phyloP scores from a whole-genome alignment of 768 basidiomycete species.

The Trametes meyenii region DNA sequence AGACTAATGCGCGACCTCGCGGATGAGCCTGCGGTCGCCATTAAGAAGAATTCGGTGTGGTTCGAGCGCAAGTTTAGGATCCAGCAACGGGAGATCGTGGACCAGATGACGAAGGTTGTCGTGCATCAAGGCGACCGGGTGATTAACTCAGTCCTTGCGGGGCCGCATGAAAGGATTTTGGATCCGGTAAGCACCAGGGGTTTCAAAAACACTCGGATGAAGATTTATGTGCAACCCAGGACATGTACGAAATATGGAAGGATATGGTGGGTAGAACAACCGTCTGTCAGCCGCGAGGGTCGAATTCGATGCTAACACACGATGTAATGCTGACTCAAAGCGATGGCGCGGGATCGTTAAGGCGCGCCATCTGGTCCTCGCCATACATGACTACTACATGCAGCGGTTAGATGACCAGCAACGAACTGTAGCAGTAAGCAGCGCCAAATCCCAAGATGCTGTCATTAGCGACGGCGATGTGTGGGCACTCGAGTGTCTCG shows the following conservation, averaged over 20 bases:
- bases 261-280: constrained; percentile 46
- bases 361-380: constrained; percentile 49
- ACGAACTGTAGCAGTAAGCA: neutral
- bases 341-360: constrained; percentile 57
- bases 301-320: neutral
- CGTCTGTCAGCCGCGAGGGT: neutral
- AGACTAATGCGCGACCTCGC: constrained; percentile 1
- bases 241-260: constrained; percentile 52
- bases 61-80: constrained; percentile 52
- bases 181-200: constrained; percentile 38
- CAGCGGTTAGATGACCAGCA: constrained; percentile 24
- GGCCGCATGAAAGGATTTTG: constrained; percentile 48
- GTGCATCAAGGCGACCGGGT: constrained; percentile 42
- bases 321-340: constrained; percentile 28
- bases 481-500: constrained; percentile 42
- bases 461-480: constrained; percentile 24
- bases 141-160: constrained; percentile 42
- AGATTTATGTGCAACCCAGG: constrained; percentile 34
- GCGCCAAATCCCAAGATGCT: neutral
- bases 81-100: constrained; percentile 43
- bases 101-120: constrained; percentile 35
- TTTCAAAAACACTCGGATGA: too few species aligned
- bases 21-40: constrained; percentile 31
- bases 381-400: constrained; percentile 41
- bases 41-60: constrained; percentile 42